Conservation (phyloP, 805 yeast species). For the Saturnispora mendoncae region DNA sequence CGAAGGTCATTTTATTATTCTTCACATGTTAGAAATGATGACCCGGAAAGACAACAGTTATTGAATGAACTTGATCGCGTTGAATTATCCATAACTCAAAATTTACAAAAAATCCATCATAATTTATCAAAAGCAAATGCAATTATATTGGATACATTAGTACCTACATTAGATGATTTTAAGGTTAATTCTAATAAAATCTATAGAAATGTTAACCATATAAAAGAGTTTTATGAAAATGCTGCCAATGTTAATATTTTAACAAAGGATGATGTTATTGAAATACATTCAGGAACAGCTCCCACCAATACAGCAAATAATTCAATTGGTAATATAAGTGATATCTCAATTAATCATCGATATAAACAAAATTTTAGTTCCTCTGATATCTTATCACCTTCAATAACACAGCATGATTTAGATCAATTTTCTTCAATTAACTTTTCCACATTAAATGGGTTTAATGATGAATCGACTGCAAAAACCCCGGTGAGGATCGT, state of each 20-base stretch:
- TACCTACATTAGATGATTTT: slow-evolving; percentile 60
- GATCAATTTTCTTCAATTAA: slow-evolving; percentile 3
- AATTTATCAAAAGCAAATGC: slow-evolving; percentile 62
- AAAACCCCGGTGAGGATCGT: background rate
- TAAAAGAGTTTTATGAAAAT: slow-evolving; percentile 68
- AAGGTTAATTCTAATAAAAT: slow-evolving; percentile 48
- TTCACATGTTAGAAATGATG: slow-evolving; percentile 10
- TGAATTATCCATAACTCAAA: slow-evolving; percentile 72
- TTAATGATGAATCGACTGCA: slow-evolving; percentile 14
- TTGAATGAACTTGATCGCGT: slow-evolving; percentile 48
- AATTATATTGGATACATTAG: slow-evolving; percentile 54
- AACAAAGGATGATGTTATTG: slow-evolving; percentile 12
- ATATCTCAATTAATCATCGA: slow-evolving; percentile 9
- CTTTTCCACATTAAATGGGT: slow-evolving; percentile 1
- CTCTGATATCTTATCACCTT: background rate
- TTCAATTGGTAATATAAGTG: background rate
- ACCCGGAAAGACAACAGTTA: slow-evolving; percentile 11
- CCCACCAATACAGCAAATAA: too few species aligned
- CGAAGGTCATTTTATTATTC: slow-evolving; percentile 27
- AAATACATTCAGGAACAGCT: background rate
- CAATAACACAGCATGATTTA: background rate
- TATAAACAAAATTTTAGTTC: slow-evolving; percentile 13
- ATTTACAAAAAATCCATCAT: slow-evolving; percentile 70
- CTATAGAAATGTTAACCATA: slow-evolving; percentile 60
- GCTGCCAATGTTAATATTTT: slow-evolving; percentile 28